phyloP scores from a whole-genome alignment of 1,139 yeast species.

The Chernovozyma sophiae-reginae region DNA sequence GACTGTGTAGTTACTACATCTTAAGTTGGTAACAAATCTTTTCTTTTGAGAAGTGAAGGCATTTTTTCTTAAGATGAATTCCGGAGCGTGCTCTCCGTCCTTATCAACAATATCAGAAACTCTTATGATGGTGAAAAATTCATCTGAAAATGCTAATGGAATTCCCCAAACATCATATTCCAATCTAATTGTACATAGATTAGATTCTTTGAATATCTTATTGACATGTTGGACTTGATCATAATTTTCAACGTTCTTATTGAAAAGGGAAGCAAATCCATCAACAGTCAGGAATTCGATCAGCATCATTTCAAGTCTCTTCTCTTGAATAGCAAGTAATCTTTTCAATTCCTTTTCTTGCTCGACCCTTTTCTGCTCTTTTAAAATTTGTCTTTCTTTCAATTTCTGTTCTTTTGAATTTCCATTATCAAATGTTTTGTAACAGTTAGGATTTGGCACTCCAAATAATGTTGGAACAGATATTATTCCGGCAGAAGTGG shows the following conservation, averaged over 20 bases:
- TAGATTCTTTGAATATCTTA: constrained; percentile 13
- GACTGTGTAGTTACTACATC: constrained; percentile 11
- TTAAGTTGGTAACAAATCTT: constrained; percentile 14
- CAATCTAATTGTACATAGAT: constrained; percentile 26
- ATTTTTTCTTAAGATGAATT: constrained; percentile 16
- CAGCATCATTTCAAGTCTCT: constrained; percentile 12
- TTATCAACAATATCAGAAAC: constrained; percentile 3
- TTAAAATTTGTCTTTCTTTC: constrained; percentile 17
- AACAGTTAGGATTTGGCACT: background rate
- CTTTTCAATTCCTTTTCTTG: constrained; percentile 16
- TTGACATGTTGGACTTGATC: constrained; percentile 12
- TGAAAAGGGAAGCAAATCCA: constrained; percentile 27
- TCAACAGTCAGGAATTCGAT: constrained; percentile 26
- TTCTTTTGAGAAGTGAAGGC: constrained; percentile 13
- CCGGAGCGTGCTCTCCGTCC: constrained; percentile 8
- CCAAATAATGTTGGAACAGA: constrained; percentile 60
- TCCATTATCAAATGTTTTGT: constrained; percentile 2
- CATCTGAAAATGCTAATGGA: constrained; percentile 8
- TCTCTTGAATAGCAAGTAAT: constrained; percentile 12
- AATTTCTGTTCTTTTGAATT: constrained; percentile 16
- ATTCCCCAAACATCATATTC: constrained; percentile 33
- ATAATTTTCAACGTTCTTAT: constrained; percentile 11
- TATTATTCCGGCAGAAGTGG: constrained; percentile 53
- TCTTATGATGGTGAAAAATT: constrained; percentile 17
- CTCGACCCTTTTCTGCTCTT: constrained; percentile 12